A percentile compares a stretch with the other conserved stretches of the same genome.
Evolutionary conservation across 2,329 filamentous ascomycete genomes (phyloP).

Genomic region (Diaporthe nobilis): DNA sequence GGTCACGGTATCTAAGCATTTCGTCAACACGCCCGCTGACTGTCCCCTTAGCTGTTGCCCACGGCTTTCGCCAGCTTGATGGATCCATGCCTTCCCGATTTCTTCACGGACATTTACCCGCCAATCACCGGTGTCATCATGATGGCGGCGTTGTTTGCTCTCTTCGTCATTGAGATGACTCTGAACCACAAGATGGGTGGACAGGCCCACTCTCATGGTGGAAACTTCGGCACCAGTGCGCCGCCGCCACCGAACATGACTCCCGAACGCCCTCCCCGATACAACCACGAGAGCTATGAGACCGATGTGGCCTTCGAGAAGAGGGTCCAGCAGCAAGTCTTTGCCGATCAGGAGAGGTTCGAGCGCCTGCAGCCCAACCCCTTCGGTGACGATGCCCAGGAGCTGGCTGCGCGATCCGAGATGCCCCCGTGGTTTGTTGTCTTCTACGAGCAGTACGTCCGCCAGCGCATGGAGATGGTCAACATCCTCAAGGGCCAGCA

Average conservation of each 20-base stretch:
- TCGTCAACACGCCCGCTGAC: background rate
- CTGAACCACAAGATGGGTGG: slow-evolving; percentile 70
- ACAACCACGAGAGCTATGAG: slow-evolving; percentile 51
- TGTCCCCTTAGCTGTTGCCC: slow-evolving; percentile 63
- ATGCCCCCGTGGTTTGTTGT: slow-evolving; percentile 76
- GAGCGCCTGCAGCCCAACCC: slow-evolving; percentile 43
- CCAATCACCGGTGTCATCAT: slow-evolving; percentile 76
- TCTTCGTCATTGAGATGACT: slow-evolving; percentile 75
- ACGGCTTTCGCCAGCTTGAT: slow-evolving; percentile 69
- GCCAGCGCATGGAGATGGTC: slow-evolving; percentile 72
- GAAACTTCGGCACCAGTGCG: slow-evolving; percentile 61
- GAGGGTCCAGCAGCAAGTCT: slow-evolving; percentile 37
- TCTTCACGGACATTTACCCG: slow-evolving; percentile 72
- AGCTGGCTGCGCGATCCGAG: slow-evolving; percentile 54
- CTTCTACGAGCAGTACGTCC: slow-evolving; percentile 74
- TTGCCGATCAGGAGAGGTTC: slow-evolving; percentile 40
- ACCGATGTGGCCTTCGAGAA: slow-evolving; percentile 49
- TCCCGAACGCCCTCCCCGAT: slow-evolving; percentile 51
- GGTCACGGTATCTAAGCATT: background rate
- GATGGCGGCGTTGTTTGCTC: slow-evolving; percentile 72
- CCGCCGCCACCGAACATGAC: slow-evolving; percentile 37
- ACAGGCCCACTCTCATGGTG: slow-evolving; percentile 67
- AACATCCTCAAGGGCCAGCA: slow-evolving; percentile 62
- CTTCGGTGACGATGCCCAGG: slow-evolving; percentile 46
- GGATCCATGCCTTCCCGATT: slow-evolving; percentile 69